Evolutionary conservation across 2,329 filamentous ascomycete species (phyloP).

Genomic region (Exophiala xenobiotica): DNA sequence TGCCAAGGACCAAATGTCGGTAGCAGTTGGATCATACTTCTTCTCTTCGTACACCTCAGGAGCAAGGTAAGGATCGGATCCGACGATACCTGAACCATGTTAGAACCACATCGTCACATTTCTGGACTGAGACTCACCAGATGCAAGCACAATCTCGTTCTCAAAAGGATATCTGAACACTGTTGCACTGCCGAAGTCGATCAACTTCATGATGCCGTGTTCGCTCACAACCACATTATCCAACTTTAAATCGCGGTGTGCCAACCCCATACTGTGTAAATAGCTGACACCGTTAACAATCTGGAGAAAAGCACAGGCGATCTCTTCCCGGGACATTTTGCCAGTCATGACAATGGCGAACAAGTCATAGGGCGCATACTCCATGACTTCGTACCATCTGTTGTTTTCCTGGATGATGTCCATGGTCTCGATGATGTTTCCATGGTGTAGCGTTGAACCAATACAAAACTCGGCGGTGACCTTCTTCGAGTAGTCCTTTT

Average conservation of each 20-base stretch:
- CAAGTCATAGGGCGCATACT: constrained; percentile 92
- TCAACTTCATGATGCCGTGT: constrained; percentile 97
- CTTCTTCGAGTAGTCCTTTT: constrained; percentile 97
- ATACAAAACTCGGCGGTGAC: constrained; percentile 98
- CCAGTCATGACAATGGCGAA: constrained; percentile 99
- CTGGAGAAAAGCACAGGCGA: constrained; percentile 88
- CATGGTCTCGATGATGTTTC: constrained; percentile 96
- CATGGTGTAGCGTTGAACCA: constrained; percentile 92
- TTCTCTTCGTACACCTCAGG: constrained; percentile 93
- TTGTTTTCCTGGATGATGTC: constrained; percentile 94
- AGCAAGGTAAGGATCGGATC: constrained; percentile 92
- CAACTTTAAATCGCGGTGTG: constrained; percentile 91
- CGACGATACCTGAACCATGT: constrained; percentile 62
- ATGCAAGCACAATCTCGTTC: constrained; percentile 75
- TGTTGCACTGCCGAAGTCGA: constrained; percentile 96
- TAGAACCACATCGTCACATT: not conserved
- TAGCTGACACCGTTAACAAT: constrained; percentile 94
- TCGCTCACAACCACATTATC: constrained; percentile 98
- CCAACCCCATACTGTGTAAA: constrained; percentile 89
- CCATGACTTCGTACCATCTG: constrained; percentile 98
- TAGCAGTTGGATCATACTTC: constrained; percentile 89
- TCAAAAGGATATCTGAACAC: constrained; percentile 98
- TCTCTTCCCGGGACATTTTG: constrained; percentile 89
- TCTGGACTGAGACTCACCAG: constrained; percentile 55
- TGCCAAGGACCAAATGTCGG: constrained; percentile 96